phyloP scores from a whole-genome alignment of 805 yeast genomes.

The Maudiozyma turicensis region DNA sequence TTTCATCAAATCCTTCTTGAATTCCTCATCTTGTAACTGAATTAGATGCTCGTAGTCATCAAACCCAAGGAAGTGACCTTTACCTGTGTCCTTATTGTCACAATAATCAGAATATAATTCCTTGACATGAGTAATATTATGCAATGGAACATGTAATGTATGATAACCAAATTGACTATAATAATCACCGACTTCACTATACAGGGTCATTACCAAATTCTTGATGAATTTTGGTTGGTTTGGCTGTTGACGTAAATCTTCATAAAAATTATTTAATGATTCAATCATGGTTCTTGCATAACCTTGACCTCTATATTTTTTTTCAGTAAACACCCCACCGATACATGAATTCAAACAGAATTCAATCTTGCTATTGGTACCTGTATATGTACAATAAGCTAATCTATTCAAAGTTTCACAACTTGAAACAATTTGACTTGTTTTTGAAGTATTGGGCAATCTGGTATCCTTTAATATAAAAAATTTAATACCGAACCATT shows the following conservation, averaged over 20 bases:
- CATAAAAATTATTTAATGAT: conserved; percentile 29
- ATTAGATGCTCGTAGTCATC: conserved; percentile 28
- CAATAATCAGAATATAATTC: conserved; percentile 13
- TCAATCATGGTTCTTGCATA: conserved; percentile 43
- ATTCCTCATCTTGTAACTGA: conserved; percentile 17
- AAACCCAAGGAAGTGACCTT: conserved; percentile 21
- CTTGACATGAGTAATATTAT: conserved; percentile 22
- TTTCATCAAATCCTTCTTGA: conserved; percentile 13
- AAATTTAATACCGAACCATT: conserved; percentile 29
- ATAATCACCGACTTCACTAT: conserved; percentile 65
- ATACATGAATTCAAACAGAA: conserved; percentile 33
- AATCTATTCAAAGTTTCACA: conserved; percentile 34
- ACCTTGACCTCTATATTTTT: conserved; percentile 42
- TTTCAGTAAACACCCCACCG: conserved; percentile 52
- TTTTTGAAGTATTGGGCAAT: conserved; percentile 16
- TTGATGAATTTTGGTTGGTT: conserved; percentile 22
- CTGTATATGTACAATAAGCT: conserved; percentile 26
- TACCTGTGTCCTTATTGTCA: neutral
- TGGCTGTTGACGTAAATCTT: conserved; percentile 15
- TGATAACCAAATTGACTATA: conserved; percentile 56
- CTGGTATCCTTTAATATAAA: conserved; percentile 26
- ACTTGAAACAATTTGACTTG: conserved; percentile 32
- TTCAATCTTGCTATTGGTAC: conserved; percentile 17
- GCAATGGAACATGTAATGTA: conserved; percentile 32
- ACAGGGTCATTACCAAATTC: conserved; percentile 37